These are phyloP conservation scores for Picochlorum costavermella DNA, from an alignment of 139 green algal genomes.

Conservation along the genomic window DNA sequence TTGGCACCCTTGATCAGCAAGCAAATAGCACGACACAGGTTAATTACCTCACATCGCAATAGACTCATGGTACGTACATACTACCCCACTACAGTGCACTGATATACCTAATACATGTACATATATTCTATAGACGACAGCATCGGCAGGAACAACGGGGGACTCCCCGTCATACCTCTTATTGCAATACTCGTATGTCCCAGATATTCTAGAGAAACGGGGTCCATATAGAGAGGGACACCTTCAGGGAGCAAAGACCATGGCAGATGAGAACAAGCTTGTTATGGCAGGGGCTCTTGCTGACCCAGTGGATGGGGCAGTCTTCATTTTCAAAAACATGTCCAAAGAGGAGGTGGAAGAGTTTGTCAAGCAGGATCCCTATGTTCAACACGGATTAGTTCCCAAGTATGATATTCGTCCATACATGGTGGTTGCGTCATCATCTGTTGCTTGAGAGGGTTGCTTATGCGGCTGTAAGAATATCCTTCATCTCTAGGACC, in stretches of 20 bases:
- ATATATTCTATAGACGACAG: background rate
- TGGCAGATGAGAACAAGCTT: constrained; percentile 52
- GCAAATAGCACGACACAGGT: no score
- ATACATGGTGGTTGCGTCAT: constrained; percentile 22
- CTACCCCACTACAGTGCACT: no score
- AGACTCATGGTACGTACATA: no score
- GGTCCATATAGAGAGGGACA: constrained; percentile 56
- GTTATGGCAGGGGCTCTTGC: constrained; percentile 54
- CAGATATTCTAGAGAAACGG: constrained; percentile 68
- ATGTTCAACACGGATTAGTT: constrained; percentile 60
- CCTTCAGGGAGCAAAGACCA: constrained; percentile 42
- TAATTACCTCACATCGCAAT: no score
- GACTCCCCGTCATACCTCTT: constrained; percentile 19
- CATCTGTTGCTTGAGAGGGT: no score
- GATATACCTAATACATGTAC: background rate
- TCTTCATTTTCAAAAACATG: constrained; percentile 54
- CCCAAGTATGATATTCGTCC: constrained; percentile 35
- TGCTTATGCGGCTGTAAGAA: background rate
- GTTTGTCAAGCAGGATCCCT: constrained; percentile 64
- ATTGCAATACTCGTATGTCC: constrained; percentile 53
- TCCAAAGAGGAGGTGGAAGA: constrained; percentile 49
- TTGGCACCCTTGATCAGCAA: no score
- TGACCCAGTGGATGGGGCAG: constrained; percentile 49
- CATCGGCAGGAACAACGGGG: background rate
- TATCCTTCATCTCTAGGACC: constrained; percentile 10